Evolutionary conservation across 495 filamentous ascomycete genomes (phyloP), one percentile per base, ranked within the genome.

Genomic region (Penicillium canescens): DNA sequence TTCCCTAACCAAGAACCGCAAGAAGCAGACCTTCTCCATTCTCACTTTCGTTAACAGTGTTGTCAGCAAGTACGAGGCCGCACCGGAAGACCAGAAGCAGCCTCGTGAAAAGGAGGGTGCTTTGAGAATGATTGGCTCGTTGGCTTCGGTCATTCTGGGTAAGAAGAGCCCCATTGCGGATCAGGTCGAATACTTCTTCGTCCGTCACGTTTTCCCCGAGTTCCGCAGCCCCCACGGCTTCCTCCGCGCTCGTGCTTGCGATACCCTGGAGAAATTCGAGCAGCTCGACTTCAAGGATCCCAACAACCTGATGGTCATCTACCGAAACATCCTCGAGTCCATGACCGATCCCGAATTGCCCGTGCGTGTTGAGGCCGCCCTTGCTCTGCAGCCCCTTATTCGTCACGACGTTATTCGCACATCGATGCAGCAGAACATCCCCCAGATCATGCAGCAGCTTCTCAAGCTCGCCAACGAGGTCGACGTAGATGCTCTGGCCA

Each of bases 401-500:
- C 83, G 94, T 46, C 94, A 98, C 72, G 92, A 98, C 54, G 81
- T 92, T 54, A 97, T 98, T 62, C 87, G 92, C 24, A 86, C 82
- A 16, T 91, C 86, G 57, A 98, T 98, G 95, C 91, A 96, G 73
- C 85, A 93, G 63, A 96, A 91, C 69, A 98, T 98, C 49, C 92
- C 95, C n/a, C 92, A 96, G 63, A 97, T 98, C 67, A 98, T 98
- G 94, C 94, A 98, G 72, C 92, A 98, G 71, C 77, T 98, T 13
- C 81, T 98, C 28, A 98, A 98, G 73, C 75, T 98, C 53, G 93
- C 94, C 23, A 96, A 96, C 65, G 92, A 96, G 72, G 91, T 91
- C 40, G 92, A 96, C 60, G 92, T 96, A 45, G 92, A 96, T 70
- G 90, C 92, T 14, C 71, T 96, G 16, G 91, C 92, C n/a, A 96